Base-by-base conservation (phyloP, 345 rosid genomes). In the Gossypium rotundifolium region DNA sequence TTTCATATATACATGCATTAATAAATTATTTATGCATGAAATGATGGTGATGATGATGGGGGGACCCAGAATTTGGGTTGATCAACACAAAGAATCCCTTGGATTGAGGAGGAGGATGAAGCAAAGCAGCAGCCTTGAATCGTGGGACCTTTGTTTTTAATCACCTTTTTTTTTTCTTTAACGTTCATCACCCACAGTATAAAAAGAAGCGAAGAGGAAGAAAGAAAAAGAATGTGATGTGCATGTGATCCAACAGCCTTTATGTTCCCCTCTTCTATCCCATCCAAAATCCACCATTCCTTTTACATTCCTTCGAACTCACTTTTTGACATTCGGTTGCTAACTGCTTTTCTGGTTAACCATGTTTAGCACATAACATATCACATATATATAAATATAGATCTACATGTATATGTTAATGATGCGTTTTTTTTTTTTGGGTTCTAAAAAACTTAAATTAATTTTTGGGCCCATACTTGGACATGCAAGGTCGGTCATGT, bases 181-280 rank as follows among this genome's bases (percentile, higher is more conserved):
- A 86, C 77, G 80, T 79, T 82, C 75, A 82, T 83, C 68, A 76
- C 81, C 72, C 84, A 86, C 86, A 83, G 79, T 84, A 84, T 88
- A 48, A 85, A 85, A 87, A 89, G 90, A 86, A 79, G 89, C 78
- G 87, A 80, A 38, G 84, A 48, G 78, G 80, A 62, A 71, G 25
- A 73, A 33, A 70, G 74, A 75, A 78, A 85, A 80, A 55, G 88
- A 83, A 78, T 67, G 88, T 82, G 89, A 83, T 80, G 86, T 83
- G 89, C 94, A 90, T 88, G 94, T 90, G 94, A 84, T 85, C 86
- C 83, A 81, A 87, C 91, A 88, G 91, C 87, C 89, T 88, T 90
- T 84, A 76, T 88, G 93, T 83, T 88, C 90, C 94, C 94, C 79
- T 79, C 87, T 75, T 79, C 77, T 65, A 78, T 69, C 80, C 81